Conservation (phyloP, 805 yeast genomes). For the Wickerhamomyces bovis region DNA sequence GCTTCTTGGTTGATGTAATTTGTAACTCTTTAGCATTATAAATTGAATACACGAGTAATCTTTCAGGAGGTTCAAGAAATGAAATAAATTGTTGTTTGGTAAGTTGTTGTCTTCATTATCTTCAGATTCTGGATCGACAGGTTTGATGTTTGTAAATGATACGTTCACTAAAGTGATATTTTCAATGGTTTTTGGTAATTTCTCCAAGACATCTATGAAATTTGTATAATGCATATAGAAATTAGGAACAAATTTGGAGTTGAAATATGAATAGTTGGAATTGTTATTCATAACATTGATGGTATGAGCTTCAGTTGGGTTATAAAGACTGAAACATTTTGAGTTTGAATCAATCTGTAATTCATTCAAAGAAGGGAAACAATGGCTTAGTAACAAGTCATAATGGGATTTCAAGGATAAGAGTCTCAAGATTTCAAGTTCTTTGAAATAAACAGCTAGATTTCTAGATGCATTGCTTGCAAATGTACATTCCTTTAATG, state of each 20-base stretch:
- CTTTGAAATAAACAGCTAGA: constrained; percentile 34
- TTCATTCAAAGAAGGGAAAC: constrained; percentile 33
- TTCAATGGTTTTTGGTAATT: constrained; percentile 12
- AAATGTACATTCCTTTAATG: constrained; percentile 29
- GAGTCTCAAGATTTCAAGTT: constrained; percentile 34
- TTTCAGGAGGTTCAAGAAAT: constrained; percentile 27
- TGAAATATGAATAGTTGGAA: constrained; percentile 23
- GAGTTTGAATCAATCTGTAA: constrained; percentile 46
- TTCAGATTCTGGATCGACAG: constrained; percentile 21
- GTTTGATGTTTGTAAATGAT: constrained; percentile 22
- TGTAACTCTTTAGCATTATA: constrained; percentile 30
- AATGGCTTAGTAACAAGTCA: constrained; percentile 45
- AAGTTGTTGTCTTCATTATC: constrained; percentile 23
- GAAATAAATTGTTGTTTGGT: constrained; percentile 32
- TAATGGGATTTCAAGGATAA: constrained; percentile 33
- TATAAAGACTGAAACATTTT: constrained; percentile 30
- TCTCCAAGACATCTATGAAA: constrained; percentile 16
- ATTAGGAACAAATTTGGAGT: constrained; percentile 24
- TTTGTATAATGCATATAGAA: constrained; percentile 20
- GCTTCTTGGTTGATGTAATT: constrained; percentile 31
- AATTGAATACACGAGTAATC: constrained; percentile 31
- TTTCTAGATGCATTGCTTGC: constrained; percentile 31
- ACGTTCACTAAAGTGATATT: constrained; percentile 18
- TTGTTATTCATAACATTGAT: constrained; percentile 18
- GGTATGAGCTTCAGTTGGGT: constrained; percentile 11